Base-by-base conservation (phyloP, 192 early-diverging fungal species). In the Jimgerdemannia lactiflua region DNA sequence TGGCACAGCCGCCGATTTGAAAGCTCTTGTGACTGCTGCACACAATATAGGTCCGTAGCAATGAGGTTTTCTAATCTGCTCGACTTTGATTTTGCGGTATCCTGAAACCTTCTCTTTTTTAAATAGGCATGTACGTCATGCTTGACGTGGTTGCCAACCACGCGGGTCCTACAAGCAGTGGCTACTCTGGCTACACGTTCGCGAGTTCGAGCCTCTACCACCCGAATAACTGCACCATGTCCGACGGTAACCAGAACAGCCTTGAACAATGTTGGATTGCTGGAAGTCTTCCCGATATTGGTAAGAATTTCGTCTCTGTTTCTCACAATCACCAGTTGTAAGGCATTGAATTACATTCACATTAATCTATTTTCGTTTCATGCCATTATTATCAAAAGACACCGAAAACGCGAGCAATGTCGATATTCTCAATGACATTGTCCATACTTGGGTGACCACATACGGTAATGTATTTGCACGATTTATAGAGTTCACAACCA, bases 81-180 rank as follows among this genome's bases (percentile, higher is more conserved):
- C 29, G 29, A 29, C n/a, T 29, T 29, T 29, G 29, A 29, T 29
- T 29, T 29, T 29, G 29, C 0, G 29, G 49, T 2, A 59, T 10
- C 49, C 49, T 59, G 49, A 6, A 59, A 1, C 6, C 49, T 10
- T 59, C 0, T 59, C 6, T 59, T 10, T 59, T 14, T 59, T 59
- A 59, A 10, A 59, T 59, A 65, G 67, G 71, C 4, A 82, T 84
- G 77, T 85, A 44, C 40, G 77, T 86, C 20, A 86, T 86, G 85
- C 76, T 86, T 19, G 84, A 86, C 44, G 81, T 87, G 3, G 84
- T 85, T 7, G 74, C 84, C n/a, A 83, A 83, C 39, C 82, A 83
- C 64, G 54, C 77, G n/a, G 82, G 82, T 19, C 70, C 74, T 6
- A 6, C 67, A 3, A 19, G 49, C 11, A 78, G 54, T 44, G 71